Base-by-base conservation (phyloP, 371 early-diverging fungal genomes). In the Circinella minor region DNA sequence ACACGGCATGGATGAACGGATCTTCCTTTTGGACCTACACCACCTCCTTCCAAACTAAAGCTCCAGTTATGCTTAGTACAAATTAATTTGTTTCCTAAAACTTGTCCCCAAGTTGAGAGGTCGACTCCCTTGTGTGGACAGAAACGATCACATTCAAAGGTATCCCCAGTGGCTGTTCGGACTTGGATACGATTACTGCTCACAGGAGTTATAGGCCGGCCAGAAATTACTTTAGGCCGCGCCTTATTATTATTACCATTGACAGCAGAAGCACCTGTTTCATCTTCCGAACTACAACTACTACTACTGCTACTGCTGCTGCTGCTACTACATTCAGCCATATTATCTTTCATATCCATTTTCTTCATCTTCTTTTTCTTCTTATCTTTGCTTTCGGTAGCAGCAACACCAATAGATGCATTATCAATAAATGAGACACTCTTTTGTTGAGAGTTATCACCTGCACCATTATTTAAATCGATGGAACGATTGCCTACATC, bases 21-120 rank as follows among this genome's bases (percentile, higher is more conserved):
- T 61, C 76, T 79, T 47, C 86, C 83, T 66, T 84, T 85, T 60
- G 78, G 71, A 47, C 84, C 82, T 14, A 76, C 67, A 11, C 82
- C 86, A 36, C 69, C 72, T 14, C 79, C 76, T 43, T 87, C 86
- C 65, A 91, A 67, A 15, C 74, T 68, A 68, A 90, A 91, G 0
- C 76, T 75, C 91, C 91, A 91, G 64, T 88, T 85, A 68, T 91
- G 91, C 71, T 89, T 90, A 66, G 89, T 82, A 67, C 91, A 91
- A 46, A 85, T 73, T 36, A 91, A 62, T 14, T 75, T 81, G 55
- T 82, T 78, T 6, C 91, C 91, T 27, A 88, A 57, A 6, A 90
- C 88, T 48, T 85, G 86, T 9, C 89, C 88, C 87, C 88, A 83
- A n/a, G 88, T 81, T 36, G 81, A 74, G 55, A 91, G 77, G 80